Evolutionary conservation across 2,329 filamentous ascomycete genomes (phyloP).

Genomic region (Penicillium capsulatum): DNA sequence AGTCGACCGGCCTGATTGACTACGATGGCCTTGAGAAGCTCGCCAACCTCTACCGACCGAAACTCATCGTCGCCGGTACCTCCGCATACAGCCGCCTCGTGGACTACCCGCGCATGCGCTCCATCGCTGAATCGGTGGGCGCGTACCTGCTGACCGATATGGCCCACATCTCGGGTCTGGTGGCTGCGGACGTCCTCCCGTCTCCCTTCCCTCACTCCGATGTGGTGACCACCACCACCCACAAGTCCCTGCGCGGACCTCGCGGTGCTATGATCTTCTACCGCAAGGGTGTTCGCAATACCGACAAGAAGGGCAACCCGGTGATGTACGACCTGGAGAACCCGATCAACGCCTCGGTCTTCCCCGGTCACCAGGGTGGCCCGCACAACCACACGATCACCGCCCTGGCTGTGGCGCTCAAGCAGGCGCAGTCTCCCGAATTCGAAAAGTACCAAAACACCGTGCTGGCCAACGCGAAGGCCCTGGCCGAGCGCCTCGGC

Average conservation of each 20-base stretch:
- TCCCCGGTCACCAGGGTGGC: conserved; percentile 97
- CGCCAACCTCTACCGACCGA: conserved; percentile 87
- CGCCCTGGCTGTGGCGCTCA: conserved; percentile 86
- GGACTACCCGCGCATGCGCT: conserved; percentile 92
- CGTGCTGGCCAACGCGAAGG: conserved; percentile 89
- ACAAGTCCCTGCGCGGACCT: conserved; percentile 97
- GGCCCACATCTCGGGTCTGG: conserved; percentile 96
- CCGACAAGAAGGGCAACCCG: conserved; percentile 89
- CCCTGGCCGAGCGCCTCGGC: conserved; percentile 66
- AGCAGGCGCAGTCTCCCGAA: conserved; percentile 84
- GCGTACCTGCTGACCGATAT: conserved; percentile 97
- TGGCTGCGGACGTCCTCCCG: conserved; percentile 88
- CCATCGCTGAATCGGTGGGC: conserved; percentile 89
- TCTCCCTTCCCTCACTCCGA: conserved; percentile 91
- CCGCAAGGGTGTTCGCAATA: conserved; percentile 90
- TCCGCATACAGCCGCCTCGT: conserved; percentile 98
- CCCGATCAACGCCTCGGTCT: conserved; percentile 98
- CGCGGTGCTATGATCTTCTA: conserved; percentile 99
- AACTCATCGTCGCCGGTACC: conserved; percentile 92
- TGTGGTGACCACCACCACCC: conserved; percentile 95
- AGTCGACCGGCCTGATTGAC: conserved; percentile 86
- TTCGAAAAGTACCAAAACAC: conserved; percentile 93
- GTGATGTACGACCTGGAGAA: conserved; percentile 88
- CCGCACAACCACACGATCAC: conserved; percentile 99
- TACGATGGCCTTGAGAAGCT: conserved; percentile 90